Evolutionary conservation across 1,284 basidiomycete genomes (phyloP), one percentile per base, ranked within the genome.

Genomic region (Naganishia cerealis): DNA sequence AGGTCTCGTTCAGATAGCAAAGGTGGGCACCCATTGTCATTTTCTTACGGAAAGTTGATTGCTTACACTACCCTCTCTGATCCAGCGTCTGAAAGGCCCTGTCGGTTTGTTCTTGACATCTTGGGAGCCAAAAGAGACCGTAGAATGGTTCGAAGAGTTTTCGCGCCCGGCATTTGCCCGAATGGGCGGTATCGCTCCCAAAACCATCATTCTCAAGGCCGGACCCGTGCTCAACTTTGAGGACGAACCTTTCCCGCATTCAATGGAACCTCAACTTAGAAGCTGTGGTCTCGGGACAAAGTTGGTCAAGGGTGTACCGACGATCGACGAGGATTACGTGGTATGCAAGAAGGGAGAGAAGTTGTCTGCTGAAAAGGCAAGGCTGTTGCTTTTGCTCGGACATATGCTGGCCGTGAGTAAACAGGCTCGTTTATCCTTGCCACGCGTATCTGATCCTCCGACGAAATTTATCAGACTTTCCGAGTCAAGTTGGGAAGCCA

Each of bases 101-200:
- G 88, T 95, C 56, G 95, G 95, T 56, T 80, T 99, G 52, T 84
- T 99, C 74, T 92, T 97, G 81, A 98, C 95, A 67, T 87, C 94
- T 76, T 87, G 89, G 63, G 87, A 88, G 71, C 91, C 93, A 10
- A 84, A 88, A 72, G 94, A 96, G 79, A 94, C 96, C 54, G 83
- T 87, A 50, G 94, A 91, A 70, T 99, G 95, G 95, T 99, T 98
- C 82, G 87, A 87, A 67, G 88, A 91, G 78, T 98, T 94, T 84
- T 83, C 86, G 73, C 90, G 90, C 77, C 86, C 90, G 57, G 94
- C 98, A 81, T 99, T 91, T 81, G 94, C 94, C 36, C 89, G 96
- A 48, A 85, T 90, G 74, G 93, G 94, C 55, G 93, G 92, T 78
- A 79, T 83, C 52, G 92, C 94, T 0, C 85, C 87, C 18, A 85